Percentiles rank a stretch among this genome's conserved stretches.
These are phyloP conservation scores for Sporothrix mexicana DNA, from an alignment of 2,329 filamentous ascomycete species.

Conservation along the genomic window DNA sequence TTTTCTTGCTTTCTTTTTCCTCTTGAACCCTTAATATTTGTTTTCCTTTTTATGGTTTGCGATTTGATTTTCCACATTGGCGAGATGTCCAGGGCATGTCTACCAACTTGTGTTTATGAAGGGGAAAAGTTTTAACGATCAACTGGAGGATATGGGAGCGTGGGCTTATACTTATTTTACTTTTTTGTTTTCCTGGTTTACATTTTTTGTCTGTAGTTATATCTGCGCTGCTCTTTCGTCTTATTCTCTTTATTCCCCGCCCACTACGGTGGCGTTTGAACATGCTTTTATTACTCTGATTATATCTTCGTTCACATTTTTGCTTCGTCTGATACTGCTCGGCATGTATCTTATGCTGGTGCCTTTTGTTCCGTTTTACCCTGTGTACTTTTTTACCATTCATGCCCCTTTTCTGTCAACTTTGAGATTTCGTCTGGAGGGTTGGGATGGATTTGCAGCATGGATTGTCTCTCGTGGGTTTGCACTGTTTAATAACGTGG, in stretches of 20 bases:
- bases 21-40: background rate
- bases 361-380: background rate
- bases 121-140: slow-evolving; percentile 22
- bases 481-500: background rate
- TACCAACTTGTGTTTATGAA: slow-evolving; percentile 15
- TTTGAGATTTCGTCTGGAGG: background rate
- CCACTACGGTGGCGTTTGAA: slow-evolving; percentile 21
- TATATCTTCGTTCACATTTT: background rate
- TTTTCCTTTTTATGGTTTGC: slow-evolving; percentile 14
- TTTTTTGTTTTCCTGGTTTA: background rate
- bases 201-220: background rate
- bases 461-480: background rate
- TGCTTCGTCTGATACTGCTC: background rate
- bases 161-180: background rate
- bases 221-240: background rate
- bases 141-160: slow-evolving; percentile 10
- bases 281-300: slow-evolving; percentile 3
- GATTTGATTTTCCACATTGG: background rate
- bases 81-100: slow-evolving; percentile 26
- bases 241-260: slow-evolving; percentile 11
- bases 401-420: background rate
- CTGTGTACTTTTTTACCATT: background rate
- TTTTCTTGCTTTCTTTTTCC: background rate
- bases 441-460: slow-evolving; percentile 6
- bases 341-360: background rate